These are phyloP conservation scores for Neurospora sp. DNA, from an alignment of 495 filamentous ascomycete genomes.

Conservation along the genomic window DNA sequence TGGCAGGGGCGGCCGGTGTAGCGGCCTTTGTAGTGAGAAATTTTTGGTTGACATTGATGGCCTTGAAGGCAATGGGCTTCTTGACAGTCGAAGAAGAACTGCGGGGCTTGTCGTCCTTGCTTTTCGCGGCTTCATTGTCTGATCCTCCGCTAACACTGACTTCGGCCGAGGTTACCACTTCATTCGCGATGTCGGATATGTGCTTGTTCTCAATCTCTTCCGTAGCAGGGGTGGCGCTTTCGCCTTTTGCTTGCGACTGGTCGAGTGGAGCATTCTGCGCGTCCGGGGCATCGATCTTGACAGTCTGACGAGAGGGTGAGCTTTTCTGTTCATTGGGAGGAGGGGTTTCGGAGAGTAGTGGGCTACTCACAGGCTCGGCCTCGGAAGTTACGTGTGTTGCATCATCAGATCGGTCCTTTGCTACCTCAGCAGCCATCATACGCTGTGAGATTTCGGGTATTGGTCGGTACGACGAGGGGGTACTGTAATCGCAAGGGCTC, in stretches of 20 bases:
- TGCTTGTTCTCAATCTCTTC: constrained; percentile 41
- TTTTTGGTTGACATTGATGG: constrained; percentile 87
- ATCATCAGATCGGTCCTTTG: constrained; percentile 40
- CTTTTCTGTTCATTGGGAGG: no score
- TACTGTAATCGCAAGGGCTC: constrained; percentile 10
- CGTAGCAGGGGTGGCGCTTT: constrained; percentile 13
- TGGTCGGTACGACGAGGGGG: constrained; percentile 1
- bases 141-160: constrained; percentile 55
- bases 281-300: constrained; percentile 21
- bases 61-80: constrained; percentile 83
- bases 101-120: constrained; percentile 48
- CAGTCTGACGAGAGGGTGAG: constrained; percentile 13
- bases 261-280: constrained; percentile 34
- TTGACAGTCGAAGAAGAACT: constrained; percentile 62
- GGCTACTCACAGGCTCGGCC: constrained; percentile 34
- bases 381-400: constrained; percentile 33
- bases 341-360: not conserved
- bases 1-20: constrained; percentile 33
- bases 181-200: constrained; percentile 40
- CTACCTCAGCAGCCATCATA: constrained; percentile 53
- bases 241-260: constrained; percentile 34
- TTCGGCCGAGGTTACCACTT: constrained; percentile 42
- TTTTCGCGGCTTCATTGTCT: constrained; percentile 54
- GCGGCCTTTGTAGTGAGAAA: constrained; percentile 53
- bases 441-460: constrained; percentile 19